Percentiles rank a stretch among this genome's conserved stretches.
These are phyloP conservation scores for Plenodomus tracheiphilus DNA, from an alignment of 2,329 filamentous ascomycete species.

Conservation along the genomic window DNA sequence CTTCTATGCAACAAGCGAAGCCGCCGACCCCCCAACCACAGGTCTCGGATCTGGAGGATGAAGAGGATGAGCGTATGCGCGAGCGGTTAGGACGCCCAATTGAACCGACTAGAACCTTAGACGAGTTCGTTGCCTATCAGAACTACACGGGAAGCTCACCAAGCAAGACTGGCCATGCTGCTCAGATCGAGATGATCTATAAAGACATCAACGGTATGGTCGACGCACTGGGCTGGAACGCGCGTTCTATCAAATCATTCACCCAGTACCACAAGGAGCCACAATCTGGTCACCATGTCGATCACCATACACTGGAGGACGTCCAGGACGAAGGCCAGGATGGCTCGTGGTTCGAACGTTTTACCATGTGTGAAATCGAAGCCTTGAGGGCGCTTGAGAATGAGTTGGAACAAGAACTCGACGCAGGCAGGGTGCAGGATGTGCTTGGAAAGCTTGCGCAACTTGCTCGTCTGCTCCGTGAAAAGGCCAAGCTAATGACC, in stretches of 20 bases:
- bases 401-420: slow-evolving; percentile 66
- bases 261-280: slow-evolving; percentile 63
- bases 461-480: slow-evolving; percentile 69
- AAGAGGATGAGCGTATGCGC: slow-evolving; percentile 71
- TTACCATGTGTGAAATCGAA: slow-evolving; percentile 75
- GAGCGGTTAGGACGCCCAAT: slow-evolving; percentile 63
- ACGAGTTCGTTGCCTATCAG: slow-evolving; percentile 66
- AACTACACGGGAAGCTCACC: slow-evolving; percentile 47
- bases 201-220: slow-evolving; percentile 92
- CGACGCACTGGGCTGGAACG: slow-evolving; percentile 86
- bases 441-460: slow-evolving; percentile 69
- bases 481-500: slow-evolving; percentile 68
- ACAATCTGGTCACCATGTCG: slow-evolving; percentile 57
- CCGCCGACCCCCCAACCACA: slow-evolving; percentile 45
- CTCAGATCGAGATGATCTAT: slow-evolving; percentile 61
- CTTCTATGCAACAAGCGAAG: slow-evolving; percentile 36
- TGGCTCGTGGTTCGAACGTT: slow-evolving; percentile 61
- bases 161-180: slow-evolving; percentile 48
- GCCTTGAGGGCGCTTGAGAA: slow-evolving; percentile 65
- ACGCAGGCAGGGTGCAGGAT: slow-evolving; percentile 69
- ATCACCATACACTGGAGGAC: slow-evolving; percentile 65
- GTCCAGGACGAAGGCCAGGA: slow-evolving; percentile 41
- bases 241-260: slow-evolving; percentile 64
- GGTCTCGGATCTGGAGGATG: slow-evolving; percentile 46
- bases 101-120: slow-evolving; percentile 63